These are phyloP conservation scores for Ophiostoma ips DNA, from an alignment of 2,329 filamentous ascomycete genomes.

Conservation along the genomic window DNA sequence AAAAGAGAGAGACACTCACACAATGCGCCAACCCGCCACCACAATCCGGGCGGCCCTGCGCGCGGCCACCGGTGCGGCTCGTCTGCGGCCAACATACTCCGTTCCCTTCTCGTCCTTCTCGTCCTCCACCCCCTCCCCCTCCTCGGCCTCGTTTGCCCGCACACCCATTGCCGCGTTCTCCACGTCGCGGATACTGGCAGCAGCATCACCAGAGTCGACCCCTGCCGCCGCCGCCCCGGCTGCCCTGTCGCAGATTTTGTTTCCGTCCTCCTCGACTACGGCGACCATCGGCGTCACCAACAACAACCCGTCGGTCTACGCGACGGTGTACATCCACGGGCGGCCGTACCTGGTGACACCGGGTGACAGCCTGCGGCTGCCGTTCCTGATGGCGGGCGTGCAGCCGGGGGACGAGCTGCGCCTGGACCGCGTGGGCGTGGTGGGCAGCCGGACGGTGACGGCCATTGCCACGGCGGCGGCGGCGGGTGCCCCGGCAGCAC, in stretches of 20 bases:
- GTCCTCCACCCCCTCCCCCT: neutral
- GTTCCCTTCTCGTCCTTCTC: neutral
- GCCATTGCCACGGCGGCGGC: slow-evolving; percentile 2
- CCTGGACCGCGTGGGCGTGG: slow-evolving; percentile 66
- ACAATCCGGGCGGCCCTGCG: slow-evolving; percentile 5
- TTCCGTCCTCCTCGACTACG: neutral
- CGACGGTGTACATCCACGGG: slow-evolving; percentile 66
- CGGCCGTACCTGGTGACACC: slow-evolving; percentile 65
- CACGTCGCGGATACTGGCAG: neutral
- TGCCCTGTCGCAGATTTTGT: slow-evolving; percentile 4
- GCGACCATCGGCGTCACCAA: neutral
- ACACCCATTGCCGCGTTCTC: slow-evolving; percentile 1
- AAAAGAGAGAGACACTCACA: neutral
- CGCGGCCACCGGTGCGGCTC: neutral
- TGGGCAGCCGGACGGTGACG: slow-evolving; percentile 51
- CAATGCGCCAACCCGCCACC: neutral
- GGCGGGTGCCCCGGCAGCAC: too few species aligned
- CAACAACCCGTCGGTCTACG: slow-evolving; percentile 34
- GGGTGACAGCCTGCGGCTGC: slow-evolving; percentile 63
- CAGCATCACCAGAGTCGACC: neutral
- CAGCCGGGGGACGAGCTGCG: slow-evolving; percentile 73
- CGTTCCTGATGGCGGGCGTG: slow-evolving; percentile 65
- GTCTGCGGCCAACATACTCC: neutral
- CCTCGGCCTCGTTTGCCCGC: neutral
- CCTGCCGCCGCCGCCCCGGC: neutral